A percentile compares a stretch with the other conserved stretches of the same genome.
These are phyloP conservation scores for Daedalea quercina DNA, from an alignment of 768 basidiomycete species.

Conservation along the genomic window DNA sequence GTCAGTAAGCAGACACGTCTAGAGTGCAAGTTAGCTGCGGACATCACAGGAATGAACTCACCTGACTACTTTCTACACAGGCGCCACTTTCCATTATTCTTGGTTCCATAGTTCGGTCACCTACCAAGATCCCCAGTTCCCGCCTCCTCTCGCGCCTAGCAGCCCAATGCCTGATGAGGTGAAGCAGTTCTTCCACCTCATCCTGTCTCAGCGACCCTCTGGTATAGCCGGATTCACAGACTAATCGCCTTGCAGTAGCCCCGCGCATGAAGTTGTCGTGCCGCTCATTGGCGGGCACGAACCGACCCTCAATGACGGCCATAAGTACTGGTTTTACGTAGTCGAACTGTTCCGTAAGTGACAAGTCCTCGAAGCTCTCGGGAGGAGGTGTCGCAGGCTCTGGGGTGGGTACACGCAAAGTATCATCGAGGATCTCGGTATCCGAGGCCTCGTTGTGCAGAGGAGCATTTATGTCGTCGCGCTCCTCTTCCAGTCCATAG, in stretches of 20 bases:
- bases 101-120: background rate
- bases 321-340: conserved; percentile 59
- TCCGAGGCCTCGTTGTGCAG: background rate
- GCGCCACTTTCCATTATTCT: background rate
- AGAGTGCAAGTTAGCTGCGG: background rate
- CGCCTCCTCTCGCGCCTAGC: conserved; percentile 16
- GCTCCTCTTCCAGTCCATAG: conserved; percentile 26
- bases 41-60: background rate
- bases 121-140: conserved; percentile 8
- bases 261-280: conserved; percentile 56
- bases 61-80: background rate
- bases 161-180: conserved; percentile 25
- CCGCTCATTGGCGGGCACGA: conserved; percentile 41
- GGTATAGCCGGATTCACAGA: conserved; percentile 27
- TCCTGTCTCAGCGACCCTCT: conserved; percentile 31
- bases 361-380: conserved; percentile 39
- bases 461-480: conserved; percentile 11
- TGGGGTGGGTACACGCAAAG: conserved; percentile 34
- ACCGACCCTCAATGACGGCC: conserved; percentile 51
- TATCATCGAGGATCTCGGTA: conserved; percentile 14
- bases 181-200: conserved; percentile 33
- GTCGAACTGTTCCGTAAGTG: conserved; percentile 52
- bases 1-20: background rate
- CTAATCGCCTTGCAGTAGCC: conserved; percentile 36
- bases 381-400: conserved; percentile 34